A percentile compares a stretch with the other conserved stretches of the same genome.
These are phyloP conservation scores for Populus davidiana DNA, from an alignment of 345 rosid genomes.

Conservation along the genomic window DNA sequence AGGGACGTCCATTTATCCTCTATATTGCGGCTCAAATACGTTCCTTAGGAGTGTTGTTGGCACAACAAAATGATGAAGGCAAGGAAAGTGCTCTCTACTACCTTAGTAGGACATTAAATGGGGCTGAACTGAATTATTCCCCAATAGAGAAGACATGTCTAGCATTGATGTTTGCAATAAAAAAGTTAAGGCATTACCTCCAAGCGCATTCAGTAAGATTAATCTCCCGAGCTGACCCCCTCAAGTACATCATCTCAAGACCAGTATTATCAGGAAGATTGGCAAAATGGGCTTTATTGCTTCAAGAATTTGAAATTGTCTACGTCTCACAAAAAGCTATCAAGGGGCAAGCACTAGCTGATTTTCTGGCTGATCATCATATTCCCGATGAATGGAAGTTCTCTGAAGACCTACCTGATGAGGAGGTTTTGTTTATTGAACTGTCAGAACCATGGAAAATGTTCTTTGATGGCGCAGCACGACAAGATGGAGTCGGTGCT, in stretches of 20 bases:
- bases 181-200: not conserved
- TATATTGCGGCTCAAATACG: not conserved
- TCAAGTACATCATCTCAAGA: not conserved
- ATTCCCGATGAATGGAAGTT: not conserved
- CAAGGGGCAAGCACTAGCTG: not conserved
- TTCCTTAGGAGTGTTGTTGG: not conserved
- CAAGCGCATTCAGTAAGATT: not conserved
- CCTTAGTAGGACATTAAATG: not conserved
- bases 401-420: not conserved
- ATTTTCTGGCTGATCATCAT: not conserved
- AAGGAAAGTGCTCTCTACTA: not conserved
- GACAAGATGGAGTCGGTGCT: not conserved
- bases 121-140: not conserved
- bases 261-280: too few relatives aligned
- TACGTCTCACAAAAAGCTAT: too few relatives aligned
- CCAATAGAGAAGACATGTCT: not conserved
- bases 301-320: too few relatives aligned
- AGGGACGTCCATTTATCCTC: not conserved
- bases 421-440: not conserved
- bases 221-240: not conserved
- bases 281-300: too few relatives aligned
- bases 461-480: not conserved
- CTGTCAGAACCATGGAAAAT: not conserved
- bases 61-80: not conserved
- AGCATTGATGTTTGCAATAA: not conserved